A percentile compares a stretch with the other conserved stretches of the same genome.
Conservation (phyloP, 495 filamentous ascomycete genomes). For the Ramalina peruviana region DNA sequence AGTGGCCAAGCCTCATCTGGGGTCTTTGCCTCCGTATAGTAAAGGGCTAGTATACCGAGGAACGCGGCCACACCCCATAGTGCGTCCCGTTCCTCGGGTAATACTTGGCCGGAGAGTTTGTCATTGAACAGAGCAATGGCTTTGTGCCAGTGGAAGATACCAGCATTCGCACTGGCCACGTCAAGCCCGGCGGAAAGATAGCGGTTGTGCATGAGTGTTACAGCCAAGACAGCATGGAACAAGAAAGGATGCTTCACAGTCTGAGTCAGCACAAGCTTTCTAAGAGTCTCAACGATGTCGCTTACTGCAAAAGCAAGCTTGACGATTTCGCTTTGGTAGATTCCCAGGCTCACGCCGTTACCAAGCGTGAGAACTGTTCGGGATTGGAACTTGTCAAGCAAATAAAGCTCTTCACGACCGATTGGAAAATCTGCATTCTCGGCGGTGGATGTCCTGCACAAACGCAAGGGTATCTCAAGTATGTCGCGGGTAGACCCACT, state of each 20-base stretch:
- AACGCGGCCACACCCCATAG: conserved; percentile 32
- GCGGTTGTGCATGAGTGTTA: conserved; percentile 31
- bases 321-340: conserved; percentile 25
- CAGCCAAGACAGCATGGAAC: conserved; percentile 33
- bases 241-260: conserved; percentile 27
- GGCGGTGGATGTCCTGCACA: no score
- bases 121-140: conserved; percentile 26
- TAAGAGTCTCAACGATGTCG: background rate
- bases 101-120: conserved; percentile 22
- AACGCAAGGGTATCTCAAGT: no score
- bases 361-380: conserved; percentile 23
- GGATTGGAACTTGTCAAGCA: conserved; percentile 26
- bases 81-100: conserved; percentile 27
- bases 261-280: conserved; percentile 13
- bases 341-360: conserved; percentile 23
- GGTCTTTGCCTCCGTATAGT: conserved; percentile 23
- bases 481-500: no score
- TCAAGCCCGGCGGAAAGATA: conserved; percentile 20
- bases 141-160: conserved; percentile 32
- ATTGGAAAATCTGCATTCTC: conserved; percentile 15
- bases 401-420: conserved; percentile 24
- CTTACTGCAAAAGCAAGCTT: conserved; percentile 27
- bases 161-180: conserved; percentile 21
- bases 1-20: conserved; percentile 33
- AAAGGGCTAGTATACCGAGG: conserved; percentile 26